Percentiles rank a stretch among this genome's conserved stretches.
phyloP scores from a whole-genome alignment of 2,329 filamentous ascomycete genomes.

The Chaetomium strumarium region DNA sequence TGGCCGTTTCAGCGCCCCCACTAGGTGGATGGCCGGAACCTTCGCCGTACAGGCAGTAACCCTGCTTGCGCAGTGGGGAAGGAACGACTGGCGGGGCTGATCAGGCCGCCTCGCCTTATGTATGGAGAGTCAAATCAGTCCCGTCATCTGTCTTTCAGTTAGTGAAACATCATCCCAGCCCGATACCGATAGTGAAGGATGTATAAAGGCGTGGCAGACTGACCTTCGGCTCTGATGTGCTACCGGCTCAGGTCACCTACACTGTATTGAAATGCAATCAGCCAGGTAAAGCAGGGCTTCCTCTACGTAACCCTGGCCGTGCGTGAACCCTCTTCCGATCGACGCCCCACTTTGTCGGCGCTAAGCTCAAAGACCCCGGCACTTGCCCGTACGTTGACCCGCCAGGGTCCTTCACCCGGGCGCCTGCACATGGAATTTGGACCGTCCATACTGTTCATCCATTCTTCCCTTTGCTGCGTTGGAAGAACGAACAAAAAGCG shows the following conservation, averaged over 20 bases:
- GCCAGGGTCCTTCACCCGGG: neutral
- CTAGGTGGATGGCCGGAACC: too few relatives aligned
- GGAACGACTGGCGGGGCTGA: neutral
- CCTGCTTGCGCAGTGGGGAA: neutral
- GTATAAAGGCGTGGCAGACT: too few relatives aligned
- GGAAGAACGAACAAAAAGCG: neutral
- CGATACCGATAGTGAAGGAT: too few relatives aligned
- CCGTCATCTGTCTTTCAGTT: too few relatives aligned
- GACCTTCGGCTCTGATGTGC: too few relatives aligned
- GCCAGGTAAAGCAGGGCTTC: neutral
- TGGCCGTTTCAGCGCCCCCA: too few relatives aligned
- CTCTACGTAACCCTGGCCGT: neutral
- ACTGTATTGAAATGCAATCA: neutral
- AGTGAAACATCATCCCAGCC: too few relatives aligned
- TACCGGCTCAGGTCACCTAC: too few relatives aligned
- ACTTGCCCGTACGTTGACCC: constrained; percentile 1
- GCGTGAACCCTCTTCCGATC: neutral
- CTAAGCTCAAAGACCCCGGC: constrained; percentile 4
- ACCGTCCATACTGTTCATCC: neutral
- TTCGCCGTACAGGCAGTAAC: neutral
- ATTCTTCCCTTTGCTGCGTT: neutral
- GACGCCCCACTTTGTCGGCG: constrained; percentile 1
- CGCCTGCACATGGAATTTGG: neutral
- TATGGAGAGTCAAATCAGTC: neutral
- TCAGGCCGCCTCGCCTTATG: neutral